These are phyloP conservation scores for Entophlyctis luteolus DNA, from an alignment of 192 early-diverging fungal genomes.

Conservation along the genomic window DNA sequence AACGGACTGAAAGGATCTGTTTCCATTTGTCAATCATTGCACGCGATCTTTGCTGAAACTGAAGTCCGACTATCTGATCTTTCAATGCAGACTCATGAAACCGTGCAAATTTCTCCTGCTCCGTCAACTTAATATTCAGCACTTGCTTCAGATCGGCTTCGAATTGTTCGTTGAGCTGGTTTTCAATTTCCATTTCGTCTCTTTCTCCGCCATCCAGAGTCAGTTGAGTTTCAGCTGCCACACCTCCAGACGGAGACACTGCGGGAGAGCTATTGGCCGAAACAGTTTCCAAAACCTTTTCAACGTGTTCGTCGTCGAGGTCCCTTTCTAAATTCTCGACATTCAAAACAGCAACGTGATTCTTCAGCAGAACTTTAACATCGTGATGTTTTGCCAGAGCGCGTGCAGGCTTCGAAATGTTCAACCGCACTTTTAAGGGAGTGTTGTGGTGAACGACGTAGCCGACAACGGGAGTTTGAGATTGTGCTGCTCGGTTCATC, in stretches of 20 bases:
- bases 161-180: constrained; percentile 5
- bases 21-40: constrained; percentile 8
- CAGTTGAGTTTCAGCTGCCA: background rate
- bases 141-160: background rate
- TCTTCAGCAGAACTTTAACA: constrained; percentile 18
- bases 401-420: background rate
- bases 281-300: background rate
- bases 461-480: background rate
- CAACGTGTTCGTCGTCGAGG: constrained; percentile 6
- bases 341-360: constrained; percentile 18
- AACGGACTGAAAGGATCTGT: background rate
- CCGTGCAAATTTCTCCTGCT: background rate
- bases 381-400: constrained; percentile 21
- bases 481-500: background rate
- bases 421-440: constrained; percentile 8
- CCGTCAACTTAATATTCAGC: background rate
- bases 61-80: background rate
- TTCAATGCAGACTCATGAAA: background rate
- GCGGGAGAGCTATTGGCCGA: background rate
- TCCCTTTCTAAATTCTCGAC: constrained; percentile 8
- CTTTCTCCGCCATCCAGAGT: background rate
- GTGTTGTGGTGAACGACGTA: constrained; percentile 16
- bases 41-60: background rate
- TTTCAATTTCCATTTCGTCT: constrained; percentile 1
- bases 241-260: background rate